Evolutionary conservation across 805 yeast species (phyloP).

Genomic region (Candida boleticola): DNA sequence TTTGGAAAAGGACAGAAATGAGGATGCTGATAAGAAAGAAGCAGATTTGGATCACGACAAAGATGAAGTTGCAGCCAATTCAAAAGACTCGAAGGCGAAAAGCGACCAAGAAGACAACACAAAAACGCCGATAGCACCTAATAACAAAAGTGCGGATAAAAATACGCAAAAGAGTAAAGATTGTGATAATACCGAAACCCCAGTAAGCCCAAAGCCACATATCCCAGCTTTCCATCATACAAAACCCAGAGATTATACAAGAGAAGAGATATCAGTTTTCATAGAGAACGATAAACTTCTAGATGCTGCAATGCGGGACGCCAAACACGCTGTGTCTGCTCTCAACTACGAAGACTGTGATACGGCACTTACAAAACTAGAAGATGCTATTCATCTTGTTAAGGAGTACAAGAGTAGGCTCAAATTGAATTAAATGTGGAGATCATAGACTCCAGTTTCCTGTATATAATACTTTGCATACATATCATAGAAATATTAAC

Average conservation of each 20-base stretch:
- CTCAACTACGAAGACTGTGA: conserved; percentile 5
- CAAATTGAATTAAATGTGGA: too few relatives aligned
- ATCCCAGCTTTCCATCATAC: conserved; percentile 6
- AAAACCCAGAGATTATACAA: conserved; percentile 13
- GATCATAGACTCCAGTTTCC: too few relatives aligned
- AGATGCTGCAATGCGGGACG: conserved; percentile 13
- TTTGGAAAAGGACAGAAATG: background rate
- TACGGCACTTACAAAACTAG: conserved; percentile 2
- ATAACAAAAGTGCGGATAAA: background rate
- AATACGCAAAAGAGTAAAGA: background rate
- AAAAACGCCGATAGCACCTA: background rate
- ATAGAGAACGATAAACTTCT: conserved; percentile 14
- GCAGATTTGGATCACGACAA: background rate
- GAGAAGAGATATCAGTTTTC: conserved; percentile 13
- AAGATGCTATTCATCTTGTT: background rate
- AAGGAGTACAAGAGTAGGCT: conserved; percentile 1
- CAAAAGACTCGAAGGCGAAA: background rate
- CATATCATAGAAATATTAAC: background rate
- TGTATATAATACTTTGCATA: background rate
- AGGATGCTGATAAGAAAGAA: background rate
- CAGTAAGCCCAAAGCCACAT: conserved; percentile 7
- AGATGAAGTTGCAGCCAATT: too few relatives aligned
- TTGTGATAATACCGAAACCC: too few relatives aligned
- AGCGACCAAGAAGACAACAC: background rate
- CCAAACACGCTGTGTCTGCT: conserved; percentile 8